Evolutionary conservation across 2,329 filamentous ascomycete species (phyloP).

Genomic region (Pezicula rhizophila): DNA sequence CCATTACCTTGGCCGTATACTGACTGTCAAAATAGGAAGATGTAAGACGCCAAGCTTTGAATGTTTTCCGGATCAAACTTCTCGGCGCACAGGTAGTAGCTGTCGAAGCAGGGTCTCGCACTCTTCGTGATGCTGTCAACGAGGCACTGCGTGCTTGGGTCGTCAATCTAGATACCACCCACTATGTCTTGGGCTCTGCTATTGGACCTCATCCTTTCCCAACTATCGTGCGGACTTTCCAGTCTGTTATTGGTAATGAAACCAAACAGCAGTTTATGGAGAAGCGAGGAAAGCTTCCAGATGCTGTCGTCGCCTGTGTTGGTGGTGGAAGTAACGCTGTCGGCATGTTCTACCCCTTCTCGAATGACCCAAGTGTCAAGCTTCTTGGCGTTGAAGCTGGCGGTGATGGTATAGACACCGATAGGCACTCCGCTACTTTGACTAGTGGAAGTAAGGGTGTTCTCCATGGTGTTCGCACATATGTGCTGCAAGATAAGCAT

Average conservation of each 20-base stretch:
- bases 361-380: constrained; percentile 76
- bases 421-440: constrained; percentile 81
- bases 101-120: constrained; percentile 83
- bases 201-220: constrained; percentile 98
- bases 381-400: constrained; percentile 92
- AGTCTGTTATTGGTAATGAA: constrained; percentile 91
- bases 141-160: constrained; percentile 95
- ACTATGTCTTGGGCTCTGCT: constrained; percentile 97
- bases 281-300: constrained; percentile 81
- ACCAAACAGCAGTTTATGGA: constrained; percentile 87
- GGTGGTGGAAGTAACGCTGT: constrained; percentile 92
- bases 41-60: constrained; percentile 89
- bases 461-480: constrained; percentile 91
- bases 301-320: constrained; percentile 94
- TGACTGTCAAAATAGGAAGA: constrained; percentile 54
- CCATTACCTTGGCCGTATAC: neutral
- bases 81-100: constrained; percentile 89
- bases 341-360: constrained; percentile 98
- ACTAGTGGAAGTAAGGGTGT: constrained; percentile 85
- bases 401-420: constrained; percentile 84
- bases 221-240: constrained; percentile 94
- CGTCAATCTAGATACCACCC: constrained; percentile 82
- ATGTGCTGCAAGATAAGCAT: constrained; percentile 86
- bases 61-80: constrained; percentile 97
- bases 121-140: constrained; percentile 84